Evolutionary conservation across 345 rosid species (phyloP).

Genomic region (Lepidium didymum): DNA sequence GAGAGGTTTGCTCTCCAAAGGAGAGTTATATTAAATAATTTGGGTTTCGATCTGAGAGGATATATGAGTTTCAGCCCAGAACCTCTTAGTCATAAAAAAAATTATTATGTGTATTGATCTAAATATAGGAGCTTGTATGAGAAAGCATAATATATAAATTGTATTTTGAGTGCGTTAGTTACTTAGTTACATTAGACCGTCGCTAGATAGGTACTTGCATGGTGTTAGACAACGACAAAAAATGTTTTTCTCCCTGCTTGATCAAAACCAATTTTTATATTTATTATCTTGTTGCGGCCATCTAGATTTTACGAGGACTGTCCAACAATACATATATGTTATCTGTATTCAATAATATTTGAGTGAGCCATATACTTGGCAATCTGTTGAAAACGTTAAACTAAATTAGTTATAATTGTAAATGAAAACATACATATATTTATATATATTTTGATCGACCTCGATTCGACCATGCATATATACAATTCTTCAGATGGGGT

Average conservation of each 20-base stretch:
- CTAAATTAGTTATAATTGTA: not conserved
- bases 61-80: too few relatives aligned
- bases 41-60: too few relatives aligned
- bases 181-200: conserved; percentile 21
- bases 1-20: too few relatives aligned
- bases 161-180: conserved; percentile 26
- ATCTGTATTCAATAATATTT: not conserved
- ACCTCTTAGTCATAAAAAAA: too few relatives aligned
- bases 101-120: too few relatives aligned
- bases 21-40: too few relatives aligned
- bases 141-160: not conserved
- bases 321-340: not conserved
- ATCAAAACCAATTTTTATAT: not conserved
- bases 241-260: conserved; percentile 3
- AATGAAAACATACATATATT: not conserved
- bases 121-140: conserved; percentile 11
- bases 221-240: not conserved
- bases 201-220: not conserved
- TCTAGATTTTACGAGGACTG: not conserved
- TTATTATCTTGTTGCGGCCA: not conserved
- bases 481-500: too few relatives aligned
- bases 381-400: not conserved
- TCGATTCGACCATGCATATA: too few relatives aligned
- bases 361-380: not conserved
- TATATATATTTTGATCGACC: too few relatives aligned